Evolutionary conservation across 192 early-diverging fungal species (phyloP).

Genomic region (Rhizophagus sp.): DNA sequence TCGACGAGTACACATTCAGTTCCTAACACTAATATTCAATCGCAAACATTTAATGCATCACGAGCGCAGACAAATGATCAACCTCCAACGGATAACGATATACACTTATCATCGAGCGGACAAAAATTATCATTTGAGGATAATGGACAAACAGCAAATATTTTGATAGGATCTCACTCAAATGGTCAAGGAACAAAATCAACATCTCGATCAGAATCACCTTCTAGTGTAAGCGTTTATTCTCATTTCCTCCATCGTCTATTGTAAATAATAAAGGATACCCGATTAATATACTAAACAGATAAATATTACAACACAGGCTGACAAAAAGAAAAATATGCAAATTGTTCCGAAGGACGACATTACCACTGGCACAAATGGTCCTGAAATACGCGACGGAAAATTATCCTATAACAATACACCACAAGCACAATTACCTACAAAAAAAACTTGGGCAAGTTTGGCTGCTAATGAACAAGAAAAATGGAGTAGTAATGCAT

Average conservation of each 20-base stretch:
- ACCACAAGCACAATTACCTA: slow-evolving; percentile 32
- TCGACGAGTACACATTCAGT: background rate
- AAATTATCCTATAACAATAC: background rate
- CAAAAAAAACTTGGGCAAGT: slow-evolving; percentile 79
- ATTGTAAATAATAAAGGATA: background rate
- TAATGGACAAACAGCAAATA: background rate
- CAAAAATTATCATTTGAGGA: background rate
- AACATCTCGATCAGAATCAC: background rate
- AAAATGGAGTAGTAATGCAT: slow-evolving; percentile 48
- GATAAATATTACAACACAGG: background rate
- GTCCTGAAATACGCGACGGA: background rate
- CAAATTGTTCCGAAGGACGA: background rate
- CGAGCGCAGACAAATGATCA: background rate
- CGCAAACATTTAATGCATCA: background rate
- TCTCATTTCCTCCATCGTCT: background rate
- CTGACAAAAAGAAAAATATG: background rate
- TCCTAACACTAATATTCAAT: too few species aligned
- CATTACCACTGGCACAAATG: background rate
- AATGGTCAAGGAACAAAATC: background rate
- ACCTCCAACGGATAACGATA: background rate
- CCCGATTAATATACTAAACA: background rate
- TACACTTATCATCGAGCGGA: background rate
- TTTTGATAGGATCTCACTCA: background rate
- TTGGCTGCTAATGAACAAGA: slow-evolving; percentile 59
- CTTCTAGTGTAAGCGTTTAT: background rate